Evolutionary conservation across 2,329 filamentous ascomycete genomes (phyloP), one percentile per base, ranked within the genome.

Genomic region (Botrytis byssoidea): DNA sequence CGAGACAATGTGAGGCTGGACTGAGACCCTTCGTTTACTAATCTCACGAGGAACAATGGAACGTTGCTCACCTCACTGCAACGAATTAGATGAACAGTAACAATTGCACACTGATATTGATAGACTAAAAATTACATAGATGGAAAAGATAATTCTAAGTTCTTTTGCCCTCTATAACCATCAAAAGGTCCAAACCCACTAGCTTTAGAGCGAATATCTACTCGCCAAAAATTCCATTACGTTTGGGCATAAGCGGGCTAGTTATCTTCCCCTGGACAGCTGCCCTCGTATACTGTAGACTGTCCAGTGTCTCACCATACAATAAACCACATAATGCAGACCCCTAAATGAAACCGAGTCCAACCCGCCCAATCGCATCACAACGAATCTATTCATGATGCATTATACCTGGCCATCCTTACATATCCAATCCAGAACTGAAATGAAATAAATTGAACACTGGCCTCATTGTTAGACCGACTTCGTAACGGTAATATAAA

Each of bases 401-500:
- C 35, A 8, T 16, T 9, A 68, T 18, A 29, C 35, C 16, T 2
- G 12, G 20, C 25, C 16, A 57, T 29, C 16, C n/a, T 55, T 35
- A 10, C 32, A 48, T 10, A 9, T 51, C 44, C 9, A 16, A 51
- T 25, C 25, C 5, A 29, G 18, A 35, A 20, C 7, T 9, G 46
- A 42, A 68, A 29, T 1, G 42, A 42, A 68, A 68, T 7, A 57
- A 16, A 32, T 14, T 42, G 48, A 57, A n/a, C 35, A 57, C 25
- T 14, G 25, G 10, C 35, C 25, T 57, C 10, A 42, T 18, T 22
- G 32, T 42, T 20, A 68, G 10, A 22, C 16, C n/a, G n/a, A 42
- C 6, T 40, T 68, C 2, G 61, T 42, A 22, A 68, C 18, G 14
- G 66, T 68, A 57, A 68, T 68, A 68, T 68, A 68, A 10, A 68